Conservation (phyloP, 306 rosid genomes). For the Sindora glabra region DNA sequence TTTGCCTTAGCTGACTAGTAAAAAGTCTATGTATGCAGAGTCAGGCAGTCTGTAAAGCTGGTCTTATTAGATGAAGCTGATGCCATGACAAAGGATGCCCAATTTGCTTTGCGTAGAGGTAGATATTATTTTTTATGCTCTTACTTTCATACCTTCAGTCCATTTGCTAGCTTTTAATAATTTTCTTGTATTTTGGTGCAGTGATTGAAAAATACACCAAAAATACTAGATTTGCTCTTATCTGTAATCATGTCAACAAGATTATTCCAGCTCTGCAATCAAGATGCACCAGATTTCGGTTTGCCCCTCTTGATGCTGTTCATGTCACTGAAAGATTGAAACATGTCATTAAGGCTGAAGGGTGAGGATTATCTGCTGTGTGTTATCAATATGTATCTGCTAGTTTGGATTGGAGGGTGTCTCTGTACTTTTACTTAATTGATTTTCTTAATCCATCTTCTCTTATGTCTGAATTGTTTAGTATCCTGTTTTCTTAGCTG, state of each 20-base stretch:
- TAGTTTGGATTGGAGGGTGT: not conserved
- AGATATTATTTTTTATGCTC: not conserved
- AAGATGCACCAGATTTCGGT: slow-evolving; percentile 92
- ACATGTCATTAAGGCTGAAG: slow-evolving; percentile 77
- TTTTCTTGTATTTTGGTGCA: slow-evolving; percentile 26
- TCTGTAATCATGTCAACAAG: slow-evolving; percentile 94
- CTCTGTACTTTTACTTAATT: not conserved
- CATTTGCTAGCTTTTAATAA: not conserved
- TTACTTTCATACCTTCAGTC: not conserved
- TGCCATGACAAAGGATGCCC: slow-evolving; percentile 99
- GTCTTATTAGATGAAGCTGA: slow-evolving; percentile 89
- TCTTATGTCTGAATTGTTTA: not conserved
- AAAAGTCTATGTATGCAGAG: slow-evolving; percentile 33
- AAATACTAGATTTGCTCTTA: slow-evolving; percentile 81
- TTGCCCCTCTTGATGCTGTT: slow-evolving; percentile 87
- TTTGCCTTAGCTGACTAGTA: not conserved
- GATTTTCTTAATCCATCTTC: not conserved
- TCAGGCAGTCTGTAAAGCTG: slow-evolving; percentile 73
- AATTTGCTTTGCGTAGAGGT: slow-evolving; percentile 96
- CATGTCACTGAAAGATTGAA: slow-evolving; percentile 79
- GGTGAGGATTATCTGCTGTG: slow-evolving; percentile 30
- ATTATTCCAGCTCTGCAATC: slow-evolving; percentile 92
- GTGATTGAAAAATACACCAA: slow-evolving; percentile 94
- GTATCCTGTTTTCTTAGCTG: not conserved
- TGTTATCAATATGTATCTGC: not conserved